Percentiles rank a stretch among this genome's conserved stretches.
These are phyloP conservation scores for Trichoderma atroviride DNA, from an alignment of 2,329 filamentous ascomycete species.

Conservation along the genomic window DNA sequence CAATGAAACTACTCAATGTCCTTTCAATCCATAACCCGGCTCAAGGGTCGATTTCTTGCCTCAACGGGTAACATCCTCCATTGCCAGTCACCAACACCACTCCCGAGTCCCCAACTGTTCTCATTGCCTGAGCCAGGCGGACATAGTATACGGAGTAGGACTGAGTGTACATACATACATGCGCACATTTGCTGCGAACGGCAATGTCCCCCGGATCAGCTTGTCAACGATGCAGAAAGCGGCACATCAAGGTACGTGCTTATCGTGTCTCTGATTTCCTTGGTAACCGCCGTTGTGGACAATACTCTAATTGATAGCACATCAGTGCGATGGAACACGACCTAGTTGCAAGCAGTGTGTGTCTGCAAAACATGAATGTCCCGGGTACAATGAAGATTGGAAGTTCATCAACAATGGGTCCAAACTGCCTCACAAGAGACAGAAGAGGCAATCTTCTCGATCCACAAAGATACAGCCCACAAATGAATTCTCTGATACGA, in stretches of 20 bases:
- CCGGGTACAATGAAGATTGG: slow-evolving; percentile 15
- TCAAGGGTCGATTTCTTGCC: background rate
- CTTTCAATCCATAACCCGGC: background rate
- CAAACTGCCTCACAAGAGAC: background rate
- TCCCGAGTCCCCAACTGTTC: background rate
- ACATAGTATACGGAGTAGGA: background rate
- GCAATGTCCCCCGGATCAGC: slow-evolving; percentile 20
- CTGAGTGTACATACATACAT: background rate
- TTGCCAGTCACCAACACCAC: background rate
- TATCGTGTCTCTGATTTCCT: background rate
- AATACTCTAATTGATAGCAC: background rate
- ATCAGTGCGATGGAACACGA: slow-evolving; percentile 14
- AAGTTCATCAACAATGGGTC: slow-evolving; percentile 19
- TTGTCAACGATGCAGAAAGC: slow-evolving; percentile 20
- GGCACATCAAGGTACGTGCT: slow-evolving; percentile 14
- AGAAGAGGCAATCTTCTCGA: slow-evolving; percentile 3
- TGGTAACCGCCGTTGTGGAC: background rate
- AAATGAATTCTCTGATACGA: background rate
- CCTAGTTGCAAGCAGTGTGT: slow-evolving; percentile 7
- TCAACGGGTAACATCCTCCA: slow-evolving; percentile 22
- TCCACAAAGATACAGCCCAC: background rate
- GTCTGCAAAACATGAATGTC: slow-evolving; percentile 9
- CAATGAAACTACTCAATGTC: background rate
- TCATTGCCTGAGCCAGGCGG: background rate
- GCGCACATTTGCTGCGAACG: background rate